phyloP scores from a whole-genome alignment of 1,284 basidiomycete species.

The Trametes versicolor region DNA sequence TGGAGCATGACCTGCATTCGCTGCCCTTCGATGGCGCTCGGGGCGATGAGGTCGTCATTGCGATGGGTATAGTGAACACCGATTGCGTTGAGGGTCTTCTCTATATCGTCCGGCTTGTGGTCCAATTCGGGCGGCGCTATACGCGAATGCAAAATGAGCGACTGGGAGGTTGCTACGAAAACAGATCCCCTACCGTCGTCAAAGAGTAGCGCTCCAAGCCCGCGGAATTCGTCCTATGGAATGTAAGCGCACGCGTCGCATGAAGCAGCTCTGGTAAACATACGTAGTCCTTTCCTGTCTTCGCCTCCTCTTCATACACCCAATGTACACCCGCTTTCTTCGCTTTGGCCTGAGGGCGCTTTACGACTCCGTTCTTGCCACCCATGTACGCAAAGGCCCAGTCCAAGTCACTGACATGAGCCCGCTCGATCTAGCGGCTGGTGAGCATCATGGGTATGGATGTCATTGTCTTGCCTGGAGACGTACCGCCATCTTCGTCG shows the following conservation, averaged over 20 bases:
- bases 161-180: neutral
- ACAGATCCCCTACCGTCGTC: conserved; percentile 60
- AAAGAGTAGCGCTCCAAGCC: conserved; percentile 72
- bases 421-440: conserved; percentile 72
- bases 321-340: conserved; percentile 50
- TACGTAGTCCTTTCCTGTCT: conserved; percentile 64
- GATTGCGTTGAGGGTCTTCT: conserved; percentile 63
- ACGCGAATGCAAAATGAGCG: neutral
- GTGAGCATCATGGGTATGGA: conserved; percentile 1
- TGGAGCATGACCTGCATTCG: conserved; percentile 63
- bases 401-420: conserved; percentile 74
- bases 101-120: conserved; percentile 55
- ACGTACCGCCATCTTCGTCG: conserved; percentile 77
- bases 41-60: conserved; percentile 73
- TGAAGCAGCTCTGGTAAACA: conserved; percentile 17
- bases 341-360: conserved; percentile 42
- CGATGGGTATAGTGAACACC: conserved; percentile 76
- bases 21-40: conserved; percentile 75
- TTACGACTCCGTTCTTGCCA: conserved; percentile 44
- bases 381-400: conserved; percentile 80
- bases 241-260: neutral
- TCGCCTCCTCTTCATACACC: conserved; percentile 61
- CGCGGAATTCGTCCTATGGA: conserved; percentile 62
- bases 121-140: conserved; percentile 42
- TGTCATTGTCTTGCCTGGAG: no score